phyloP scores from a whole-genome alignment of 768 basidiomycete species.

The Auriscalpium orientale region DNA sequence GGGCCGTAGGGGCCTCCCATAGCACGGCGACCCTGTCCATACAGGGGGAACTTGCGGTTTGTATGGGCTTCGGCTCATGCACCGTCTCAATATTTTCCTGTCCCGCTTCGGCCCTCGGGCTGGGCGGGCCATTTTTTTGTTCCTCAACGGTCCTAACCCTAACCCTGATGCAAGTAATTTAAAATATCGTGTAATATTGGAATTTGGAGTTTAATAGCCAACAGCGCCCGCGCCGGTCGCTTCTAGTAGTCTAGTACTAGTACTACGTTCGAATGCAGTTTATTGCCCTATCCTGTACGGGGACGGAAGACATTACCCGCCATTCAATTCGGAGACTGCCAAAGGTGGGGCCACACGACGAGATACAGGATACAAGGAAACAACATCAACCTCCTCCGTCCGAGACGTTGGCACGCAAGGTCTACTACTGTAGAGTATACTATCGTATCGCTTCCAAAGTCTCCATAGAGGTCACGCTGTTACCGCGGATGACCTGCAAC shows the following conservation, averaged over 20 bases:
- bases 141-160: constrained; percentile 27
- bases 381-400: not conserved
- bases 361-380: not conserved
- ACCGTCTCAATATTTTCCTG: constrained; percentile 78
- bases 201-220: no score
- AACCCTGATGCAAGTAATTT: no score
- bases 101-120: constrained; percentile 48
- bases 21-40: constrained; percentile 22
- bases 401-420: not conserved
- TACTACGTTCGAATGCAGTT: no score
- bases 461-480: constrained; percentile 96
- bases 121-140: constrained; percentile 25
- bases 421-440: not conserved
- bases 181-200: no score
- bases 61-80: constrained; percentile 63
- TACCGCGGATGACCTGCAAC: constrained; percentile 86
- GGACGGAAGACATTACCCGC: no score
- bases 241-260: no score
- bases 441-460: constrained; percentile 58
- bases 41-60: constrained; percentile 19
- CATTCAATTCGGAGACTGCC: no score
- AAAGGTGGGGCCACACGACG: not conserved
- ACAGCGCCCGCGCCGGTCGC: no score
- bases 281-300: no score
- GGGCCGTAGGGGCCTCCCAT: constrained; percentile 20